These are phyloP conservation scores for Thielaviopsis euricoi DNA, from an alignment of 2,329 filamentous ascomycete species.

Conservation along the genomic window DNA sequence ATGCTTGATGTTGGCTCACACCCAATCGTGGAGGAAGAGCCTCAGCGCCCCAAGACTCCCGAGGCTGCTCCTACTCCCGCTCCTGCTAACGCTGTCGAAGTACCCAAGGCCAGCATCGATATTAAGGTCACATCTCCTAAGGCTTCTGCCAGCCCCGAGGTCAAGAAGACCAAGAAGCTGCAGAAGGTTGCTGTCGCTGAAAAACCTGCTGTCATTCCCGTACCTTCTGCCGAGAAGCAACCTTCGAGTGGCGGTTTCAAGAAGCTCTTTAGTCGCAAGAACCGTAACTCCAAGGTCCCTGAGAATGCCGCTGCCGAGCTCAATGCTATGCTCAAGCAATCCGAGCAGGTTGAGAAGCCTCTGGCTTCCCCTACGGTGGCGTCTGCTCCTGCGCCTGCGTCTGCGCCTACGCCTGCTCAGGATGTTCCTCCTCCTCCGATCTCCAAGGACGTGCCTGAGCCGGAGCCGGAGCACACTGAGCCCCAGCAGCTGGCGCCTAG, in stretches of 20 bases:
- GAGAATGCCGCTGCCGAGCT: constrained; percentile 35
- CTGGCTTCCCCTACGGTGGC: constrained; percentile 17
- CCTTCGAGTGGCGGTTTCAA: constrained; percentile 33
- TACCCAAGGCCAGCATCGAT: constrained; percentile 8
- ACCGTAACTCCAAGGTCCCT: constrained; percentile 38
- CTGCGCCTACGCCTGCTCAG: constrained; percentile 16
- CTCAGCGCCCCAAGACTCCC: constrained; percentile 22
- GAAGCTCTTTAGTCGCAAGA: constrained; percentile 51
- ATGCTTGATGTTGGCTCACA: constrained; percentile 15
- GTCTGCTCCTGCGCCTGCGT: constrained; percentile 15
- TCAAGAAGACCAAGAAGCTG: constrained; percentile 28
- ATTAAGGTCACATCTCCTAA: neutral
- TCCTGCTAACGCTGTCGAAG: constrained; percentile 1
- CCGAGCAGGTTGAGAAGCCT: constrained; percentile 20
- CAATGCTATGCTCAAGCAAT: constrained; percentile 32
- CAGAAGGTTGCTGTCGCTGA: constrained; percentile 33
- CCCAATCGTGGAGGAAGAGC: constrained; percentile 22
- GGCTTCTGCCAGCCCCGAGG: neutral
- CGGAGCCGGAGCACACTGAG: neutral
- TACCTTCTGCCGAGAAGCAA: constrained; percentile 13
- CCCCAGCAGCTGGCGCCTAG: neutral
- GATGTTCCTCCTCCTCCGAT: constrained; percentile 14
- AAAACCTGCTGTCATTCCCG: constrained; percentile 16
- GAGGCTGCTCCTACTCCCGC: constrained; percentile 18
- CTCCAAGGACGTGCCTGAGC: constrained; percentile 11